Evolutionary conservation across 1,139 yeast species (phyloP), one percentile per base, ranked within the genome.

Genomic region (Pichia sp.): DNA sequence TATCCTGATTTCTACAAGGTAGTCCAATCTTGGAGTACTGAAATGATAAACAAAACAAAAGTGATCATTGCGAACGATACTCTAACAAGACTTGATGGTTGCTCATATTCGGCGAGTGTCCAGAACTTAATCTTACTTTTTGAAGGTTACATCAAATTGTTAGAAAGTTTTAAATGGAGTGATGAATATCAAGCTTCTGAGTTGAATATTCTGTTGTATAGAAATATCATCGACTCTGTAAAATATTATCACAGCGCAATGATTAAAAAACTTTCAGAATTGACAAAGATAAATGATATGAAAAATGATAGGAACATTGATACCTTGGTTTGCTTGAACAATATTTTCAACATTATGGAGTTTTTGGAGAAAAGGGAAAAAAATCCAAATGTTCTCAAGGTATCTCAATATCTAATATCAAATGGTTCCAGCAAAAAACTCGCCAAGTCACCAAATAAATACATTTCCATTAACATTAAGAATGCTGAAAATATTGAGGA

Each of bases 401-500:
- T 60, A 30, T 63, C 90, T 15, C 41, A 62, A 34, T 54, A 61
- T n/a, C 47, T 64, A 29, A 47, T 51, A 4, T 47, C 43, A 2
- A 55, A 44, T 15, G 57, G 56, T 4, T 50, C 53, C 6, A 49
- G 31, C 30, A 50, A 54, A 26, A 47, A 44, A 8, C 40, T 16
- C 11, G 13, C 49, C 5, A 57, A 54, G 29, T 26, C 44, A 13
- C 54, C 60, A 1, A 59, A 55, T 15, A 63, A 60, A 34, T 55
- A 65, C 40, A 55, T 68, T 5, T 61, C 66, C 1, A 55, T 68
- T 5, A 74, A 86, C 45, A 73, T 92, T 34, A 73, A 84, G 13
- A 79, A 78, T 54, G 97, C 95, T 0, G 93, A 87, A 57, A 85
- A 85, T 59, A 75, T 92, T 57, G 79, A 76, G 57, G 78, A 65